Evolutionary conservation across 805 yeast genomes (phyloP).

Genomic region (Yamadazyma sp.): DNA sequence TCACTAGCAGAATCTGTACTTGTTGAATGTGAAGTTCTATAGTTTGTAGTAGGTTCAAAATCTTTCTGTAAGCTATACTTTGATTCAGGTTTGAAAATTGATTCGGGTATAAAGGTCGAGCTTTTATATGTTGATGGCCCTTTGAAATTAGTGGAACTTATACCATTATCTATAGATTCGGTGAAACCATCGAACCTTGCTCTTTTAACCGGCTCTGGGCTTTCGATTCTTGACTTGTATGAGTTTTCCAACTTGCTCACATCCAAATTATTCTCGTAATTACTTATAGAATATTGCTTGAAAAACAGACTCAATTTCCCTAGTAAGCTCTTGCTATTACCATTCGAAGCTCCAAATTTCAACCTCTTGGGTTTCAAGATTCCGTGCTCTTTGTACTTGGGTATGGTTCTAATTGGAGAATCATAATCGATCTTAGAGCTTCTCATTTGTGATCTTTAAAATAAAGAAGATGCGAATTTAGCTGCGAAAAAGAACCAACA

Average conservation of each 20-base stretch:
- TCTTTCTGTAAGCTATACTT: not conserved
- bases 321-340: slow-evolving; percentile 6
- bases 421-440: no score
- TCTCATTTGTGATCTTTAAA: no score
- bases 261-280: slow-evolving; percentile 11
- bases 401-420: slow-evolving; percentile 4
- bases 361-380: slow-evolving; percentile 11
- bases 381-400: slow-evolving; percentile 9
- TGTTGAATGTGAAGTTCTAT: not conserved
- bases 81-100: not conserved
- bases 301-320: slow-evolving; percentile 10
- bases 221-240: not conserved
- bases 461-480: no score
- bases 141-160: no score
- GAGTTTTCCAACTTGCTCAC: slow-evolving; percentile 9
- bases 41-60: not conserved
- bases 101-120: not conserved
- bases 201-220: not conserved
- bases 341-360: not conserved
- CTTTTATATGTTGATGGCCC: no score
- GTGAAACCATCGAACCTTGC: not conserved
- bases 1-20: no score
- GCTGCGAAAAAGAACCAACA: no score
- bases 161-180: no score
- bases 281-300: slow-evolving; percentile 9